A percentile compares a stretch with the other conserved stretches of the same genome.
phyloP scores from a whole-genome alignment of 345 rosid genomes.

The Eucalyptus pumila region DNA sequence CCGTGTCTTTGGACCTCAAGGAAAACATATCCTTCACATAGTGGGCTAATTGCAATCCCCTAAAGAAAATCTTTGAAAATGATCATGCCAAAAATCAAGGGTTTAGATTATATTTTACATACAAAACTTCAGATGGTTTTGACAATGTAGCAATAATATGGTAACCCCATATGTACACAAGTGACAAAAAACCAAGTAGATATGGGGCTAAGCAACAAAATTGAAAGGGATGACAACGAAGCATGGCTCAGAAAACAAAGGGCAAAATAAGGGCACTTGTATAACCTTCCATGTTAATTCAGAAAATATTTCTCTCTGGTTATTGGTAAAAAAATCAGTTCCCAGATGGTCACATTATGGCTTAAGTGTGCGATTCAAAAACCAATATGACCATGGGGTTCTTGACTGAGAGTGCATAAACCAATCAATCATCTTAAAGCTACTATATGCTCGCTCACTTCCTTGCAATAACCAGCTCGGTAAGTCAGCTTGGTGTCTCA shows the following conservation, averaged over 20 bases:
- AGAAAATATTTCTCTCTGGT: not conserved
- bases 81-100: not conserved
- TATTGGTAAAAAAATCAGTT: not conserved
- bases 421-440: not conserved
- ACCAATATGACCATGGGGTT: not conserved
- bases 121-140: not conserved
- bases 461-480: not conserved
- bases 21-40: not conserved
- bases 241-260: not conserved
- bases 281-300: not conserved
- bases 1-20: not conserved
- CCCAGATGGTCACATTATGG: not conserved
- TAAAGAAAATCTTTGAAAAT: not conserved
- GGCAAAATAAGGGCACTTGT: not conserved
- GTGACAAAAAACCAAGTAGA: not conserved
- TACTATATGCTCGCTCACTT: not conserved
- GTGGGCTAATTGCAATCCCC: not conserved
- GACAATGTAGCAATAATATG: not conserved
- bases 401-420: not conserved
- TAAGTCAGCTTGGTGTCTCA: not conserved
- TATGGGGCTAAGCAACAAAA: not conserved
- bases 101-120: not conserved
- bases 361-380: not conserved
- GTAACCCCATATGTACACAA: not conserved
- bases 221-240: not conserved